These are phyloP conservation scores for Trichoderma pleuroti DNA, from an alignment of 2,329 filamentous ascomycete genomes.

Conservation along the genomic window DNA sequence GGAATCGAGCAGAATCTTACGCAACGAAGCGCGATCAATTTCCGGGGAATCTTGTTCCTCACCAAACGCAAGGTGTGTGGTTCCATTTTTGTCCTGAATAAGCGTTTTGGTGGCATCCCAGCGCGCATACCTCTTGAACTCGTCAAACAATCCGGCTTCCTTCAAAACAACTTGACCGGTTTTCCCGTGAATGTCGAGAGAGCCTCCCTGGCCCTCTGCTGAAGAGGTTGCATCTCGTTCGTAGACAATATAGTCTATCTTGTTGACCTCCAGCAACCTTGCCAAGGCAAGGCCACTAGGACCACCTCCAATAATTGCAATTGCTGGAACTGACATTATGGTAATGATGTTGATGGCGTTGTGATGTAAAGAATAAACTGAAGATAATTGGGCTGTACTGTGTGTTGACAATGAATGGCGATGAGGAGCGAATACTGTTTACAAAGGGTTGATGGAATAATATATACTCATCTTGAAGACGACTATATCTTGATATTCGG, in stretches of 20 bases:
- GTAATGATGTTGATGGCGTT: background rate
- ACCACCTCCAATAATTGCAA: constrained; percentile 49
- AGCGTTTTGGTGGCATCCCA: constrained; percentile 48
- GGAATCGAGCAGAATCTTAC: constrained; percentile 40
- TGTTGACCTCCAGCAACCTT: constrained; percentile 47
- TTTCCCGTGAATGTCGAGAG: constrained; percentile 50
- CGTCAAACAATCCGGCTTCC: constrained; percentile 47
- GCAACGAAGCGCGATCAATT: constrained; percentile 46
- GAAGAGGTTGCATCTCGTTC: constrained; percentile 43
- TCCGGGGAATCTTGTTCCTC: background rate
- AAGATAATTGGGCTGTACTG: background rate
- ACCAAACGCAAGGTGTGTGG: constrained; percentile 32
- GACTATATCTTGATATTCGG: background rate
- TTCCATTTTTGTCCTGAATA: constrained; percentile 42
- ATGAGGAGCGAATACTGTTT: background rate
- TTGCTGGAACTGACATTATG: constrained; percentile 21
- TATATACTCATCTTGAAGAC: background rate
- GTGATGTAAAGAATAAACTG: background rate
- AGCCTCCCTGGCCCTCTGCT: constrained; percentile 50
- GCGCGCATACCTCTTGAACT: constrained; percentile 46
- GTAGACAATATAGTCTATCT: constrained; percentile 47
- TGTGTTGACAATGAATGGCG: background rate
- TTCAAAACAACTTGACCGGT: constrained; percentile 50
- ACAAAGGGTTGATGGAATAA: too few species aligned
- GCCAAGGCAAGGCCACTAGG: constrained; percentile 41